Evolutionary conservation across 2,329 filamentous ascomycete species (phyloP).

Genomic region (Cladophialophora psammophila): DNA sequence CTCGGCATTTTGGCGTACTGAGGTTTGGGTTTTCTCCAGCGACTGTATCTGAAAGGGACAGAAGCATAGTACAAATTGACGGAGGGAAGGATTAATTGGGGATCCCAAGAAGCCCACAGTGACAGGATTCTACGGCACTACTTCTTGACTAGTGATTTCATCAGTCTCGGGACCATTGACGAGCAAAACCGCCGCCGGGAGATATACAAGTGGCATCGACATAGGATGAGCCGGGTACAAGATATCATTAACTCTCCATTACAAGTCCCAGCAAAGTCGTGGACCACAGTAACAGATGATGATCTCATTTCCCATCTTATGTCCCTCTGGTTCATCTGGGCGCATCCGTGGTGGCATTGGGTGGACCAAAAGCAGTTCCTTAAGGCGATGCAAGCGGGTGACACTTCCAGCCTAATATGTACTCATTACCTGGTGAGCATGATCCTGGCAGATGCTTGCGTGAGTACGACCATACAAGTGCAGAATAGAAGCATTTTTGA

Average conservation of each 20-base stretch:
- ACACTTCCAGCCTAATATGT: conserved; percentile 40
- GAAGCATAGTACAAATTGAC: too few relatives aligned
- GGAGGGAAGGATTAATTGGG: too few relatives aligned
- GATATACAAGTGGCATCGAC: conserved; percentile 22
- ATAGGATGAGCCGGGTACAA: conserved; percentile 39
- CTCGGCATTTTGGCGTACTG: too few relatives aligned
- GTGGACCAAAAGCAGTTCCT: conserved; percentile 46
- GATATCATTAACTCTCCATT: conserved; percentile 43
- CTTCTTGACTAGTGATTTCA: conserved; percentile 38
- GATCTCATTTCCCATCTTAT: conserved; percentile 46
- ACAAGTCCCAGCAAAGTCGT: conserved; percentile 43
- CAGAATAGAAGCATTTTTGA: background rate
- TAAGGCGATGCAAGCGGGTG: conserved; percentile 45
- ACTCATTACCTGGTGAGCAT: conserved; percentile 47
- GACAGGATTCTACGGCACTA: too few relatives aligned
- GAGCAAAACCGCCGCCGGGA: background rate
- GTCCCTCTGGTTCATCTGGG: conserved; percentile 47
- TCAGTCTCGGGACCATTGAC: background rate
- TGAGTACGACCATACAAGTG: too few relatives aligned
- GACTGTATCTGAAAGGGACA: too few relatives aligned
- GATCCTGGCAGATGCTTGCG: conserved; percentile 43
- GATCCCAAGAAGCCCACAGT: too few relatives aligned
- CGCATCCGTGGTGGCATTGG: conserved; percentile 44
- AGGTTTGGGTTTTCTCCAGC: too few relatives aligned
- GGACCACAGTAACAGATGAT: conserved; percentile 46